Conservation (phyloP, 2,329 filamentous ascomycete genomes). For the Phyllosticta capitalensis region DNA sequence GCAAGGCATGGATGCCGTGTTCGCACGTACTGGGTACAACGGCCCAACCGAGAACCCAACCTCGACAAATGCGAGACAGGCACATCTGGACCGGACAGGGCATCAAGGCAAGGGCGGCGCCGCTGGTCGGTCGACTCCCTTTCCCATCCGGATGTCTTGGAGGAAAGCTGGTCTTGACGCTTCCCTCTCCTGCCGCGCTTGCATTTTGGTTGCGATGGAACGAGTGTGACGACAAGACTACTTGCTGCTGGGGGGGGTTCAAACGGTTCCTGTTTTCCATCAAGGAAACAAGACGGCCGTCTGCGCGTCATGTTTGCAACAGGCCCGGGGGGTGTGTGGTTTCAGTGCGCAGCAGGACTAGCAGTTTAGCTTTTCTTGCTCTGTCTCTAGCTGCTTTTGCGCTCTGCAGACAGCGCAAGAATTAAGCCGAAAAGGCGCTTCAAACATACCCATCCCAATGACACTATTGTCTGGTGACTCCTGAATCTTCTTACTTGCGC, state of each 20-base stretch:
- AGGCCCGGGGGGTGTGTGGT: background rate
- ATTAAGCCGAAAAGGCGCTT: background rate
- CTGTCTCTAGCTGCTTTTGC: too few relatives aligned
- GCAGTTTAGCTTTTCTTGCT: background rate
- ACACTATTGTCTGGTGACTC: background rate
- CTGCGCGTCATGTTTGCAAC: background rate
- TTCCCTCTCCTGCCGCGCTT: background rate
- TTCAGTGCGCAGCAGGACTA: background rate
- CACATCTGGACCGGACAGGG: background rate
- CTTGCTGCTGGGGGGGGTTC: too few relatives aligned
- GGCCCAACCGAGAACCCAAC: background rate
- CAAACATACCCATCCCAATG: background rate
- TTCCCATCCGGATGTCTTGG: background rate
- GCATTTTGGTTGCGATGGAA: background rate
- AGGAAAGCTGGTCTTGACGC: background rate
- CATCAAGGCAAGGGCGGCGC: background rate
- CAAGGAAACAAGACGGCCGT: background rate
- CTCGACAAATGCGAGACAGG: background rate
- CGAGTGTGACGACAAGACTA: background rate
- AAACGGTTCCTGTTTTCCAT: background rate
- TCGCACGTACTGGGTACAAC: background rate
- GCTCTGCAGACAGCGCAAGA: background rate
- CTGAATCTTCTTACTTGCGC: background rate
- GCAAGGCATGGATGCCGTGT: too few relatives aligned
- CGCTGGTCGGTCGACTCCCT: background rate